A percentile compares a stretch with the other conserved stretches of the same genome.
These are phyloP conservation scores for Lenzites betulinus DNA, from an alignment of 768 basidiomycete genomes.

Conservation along the genomic window DNA sequence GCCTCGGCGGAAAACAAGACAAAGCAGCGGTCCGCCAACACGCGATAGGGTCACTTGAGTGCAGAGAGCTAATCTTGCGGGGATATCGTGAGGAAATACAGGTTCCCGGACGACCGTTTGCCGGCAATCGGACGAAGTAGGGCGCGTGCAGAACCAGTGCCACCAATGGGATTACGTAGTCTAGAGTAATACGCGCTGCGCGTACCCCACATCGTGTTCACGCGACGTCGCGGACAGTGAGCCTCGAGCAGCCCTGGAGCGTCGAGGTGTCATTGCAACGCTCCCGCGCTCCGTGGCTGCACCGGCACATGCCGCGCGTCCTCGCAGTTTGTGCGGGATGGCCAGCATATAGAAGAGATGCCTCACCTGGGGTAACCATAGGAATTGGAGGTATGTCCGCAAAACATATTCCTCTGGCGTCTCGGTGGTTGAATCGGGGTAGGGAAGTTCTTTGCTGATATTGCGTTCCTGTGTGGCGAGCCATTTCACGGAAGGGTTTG, in stretches of 20 bases:
- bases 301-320: not conserved
- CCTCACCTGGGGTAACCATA: constrained; percentile 75
- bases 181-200: not conserved
- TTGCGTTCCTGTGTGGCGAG: constrained; percentile 59
- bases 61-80: not conserved
- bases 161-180: not conserved
- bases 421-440: constrained; percentile 42
- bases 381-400: constrained; percentile 71
- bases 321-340: not conserved
- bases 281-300: constrained; percentile 8
- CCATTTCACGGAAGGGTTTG: constrained; percentile 45
- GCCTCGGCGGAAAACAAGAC: not conserved
- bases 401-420: constrained; percentile 57
- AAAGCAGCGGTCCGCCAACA: not conserved
- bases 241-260: constrained; percentile 14
- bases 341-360: constrained; percentile 15
- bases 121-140: not conserved
- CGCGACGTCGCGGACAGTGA: not conserved
- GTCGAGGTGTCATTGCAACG: not conserved
- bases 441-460: constrained; percentile 58
- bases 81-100: not conserved
- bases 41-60: not conserved
- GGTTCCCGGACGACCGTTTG: not conserved
- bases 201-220: constrained; percentile 15
- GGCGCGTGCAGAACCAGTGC: not conserved